These are phyloP conservation scores for Chalciporus piperatus DNA, from an alignment of 768 basidiomycete species.

Conservation along the genomic window DNA sequence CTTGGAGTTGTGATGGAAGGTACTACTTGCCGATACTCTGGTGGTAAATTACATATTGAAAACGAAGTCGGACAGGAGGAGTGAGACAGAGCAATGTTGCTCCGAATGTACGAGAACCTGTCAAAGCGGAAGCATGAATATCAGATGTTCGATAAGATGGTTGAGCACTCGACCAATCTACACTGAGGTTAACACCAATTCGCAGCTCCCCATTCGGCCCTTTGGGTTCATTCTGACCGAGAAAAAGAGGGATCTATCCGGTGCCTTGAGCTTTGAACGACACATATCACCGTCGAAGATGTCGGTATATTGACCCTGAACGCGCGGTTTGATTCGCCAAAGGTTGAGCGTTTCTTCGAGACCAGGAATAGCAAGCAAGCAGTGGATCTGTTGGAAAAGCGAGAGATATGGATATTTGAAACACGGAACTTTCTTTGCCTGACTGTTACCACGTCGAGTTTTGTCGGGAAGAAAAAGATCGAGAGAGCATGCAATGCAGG, in stretches of 20 bases:
- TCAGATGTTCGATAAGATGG: neutral
- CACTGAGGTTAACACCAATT: constrained; percentile 27
- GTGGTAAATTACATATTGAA: constrained; percentile 30
- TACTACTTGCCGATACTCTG: constrained; percentile 24
- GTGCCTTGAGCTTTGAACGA: constrained; percentile 15
- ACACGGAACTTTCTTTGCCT: neutral
- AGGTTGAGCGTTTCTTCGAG: constrained; percentile 23
- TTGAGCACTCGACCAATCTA: constrained; percentile 29
- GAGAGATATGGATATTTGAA: constrained; percentile 7
- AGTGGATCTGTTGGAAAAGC: neutral
- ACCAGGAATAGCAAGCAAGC: constrained; percentile 18
- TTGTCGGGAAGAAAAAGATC: neutral
- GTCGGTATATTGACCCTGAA: constrained; percentile 16
- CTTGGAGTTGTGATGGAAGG: too few species aligned
- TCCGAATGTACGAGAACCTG: constrained; percentile 37
- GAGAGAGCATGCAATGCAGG: neutral
- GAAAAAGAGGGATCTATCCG: constrained; percentile 31
- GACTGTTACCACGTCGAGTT: neutral
- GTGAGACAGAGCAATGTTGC: constrained; percentile 35
- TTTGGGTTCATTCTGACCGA: constrained; percentile 1
- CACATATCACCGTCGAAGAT: constrained; percentile 31
- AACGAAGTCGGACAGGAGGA: constrained; percentile 34
- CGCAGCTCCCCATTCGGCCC: constrained; percentile 24
- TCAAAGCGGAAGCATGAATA: neutral
- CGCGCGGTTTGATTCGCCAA: constrained; percentile 5